These are phyloP conservation scores for Xylariaceae sp. DNA, from an alignment of 2,329 filamentous ascomycete genomes.

Conservation along the genomic window DNA sequence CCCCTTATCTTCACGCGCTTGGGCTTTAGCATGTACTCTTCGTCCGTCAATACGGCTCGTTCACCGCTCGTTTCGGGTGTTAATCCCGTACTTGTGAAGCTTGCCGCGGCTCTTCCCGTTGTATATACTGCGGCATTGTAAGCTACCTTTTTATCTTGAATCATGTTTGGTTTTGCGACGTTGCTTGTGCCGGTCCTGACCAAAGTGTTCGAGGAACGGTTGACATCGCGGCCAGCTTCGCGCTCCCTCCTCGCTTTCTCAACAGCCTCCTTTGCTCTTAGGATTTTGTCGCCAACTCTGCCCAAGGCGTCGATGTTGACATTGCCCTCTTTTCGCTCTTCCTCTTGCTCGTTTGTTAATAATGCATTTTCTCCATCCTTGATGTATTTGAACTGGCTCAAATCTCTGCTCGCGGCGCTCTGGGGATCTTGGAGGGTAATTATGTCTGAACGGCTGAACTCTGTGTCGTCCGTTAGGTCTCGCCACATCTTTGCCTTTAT, in stretches of 20 bases:
- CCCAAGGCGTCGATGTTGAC: constrained; percentile 81
- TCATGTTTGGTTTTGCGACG: constrained; percentile 40
- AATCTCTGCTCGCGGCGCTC: constrained; percentile 75
- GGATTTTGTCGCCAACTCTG: constrained; percentile 72
- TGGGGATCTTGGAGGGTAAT: constrained; percentile 96
- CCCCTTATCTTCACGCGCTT: constrained; percentile 85
- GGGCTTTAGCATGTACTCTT: constrained; percentile 94
- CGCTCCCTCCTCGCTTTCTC: constrained; percentile 79
- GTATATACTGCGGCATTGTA: constrained; percentile 90
- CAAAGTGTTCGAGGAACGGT: constrained; percentile 47
- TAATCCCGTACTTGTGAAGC: constrained; percentile 90
- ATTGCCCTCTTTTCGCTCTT: constrained; percentile 59
- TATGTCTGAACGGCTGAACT: constrained; percentile 85
- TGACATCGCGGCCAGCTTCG: constrained; percentile 54
- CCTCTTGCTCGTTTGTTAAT: constrained; percentile 65
- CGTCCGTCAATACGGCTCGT: constrained; percentile 79
- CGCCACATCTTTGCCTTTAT: constrained; percentile 96
- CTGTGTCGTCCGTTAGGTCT: constrained; percentile 80
- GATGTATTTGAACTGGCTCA: constrained; percentile 84
- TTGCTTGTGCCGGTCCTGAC: constrained; percentile 34
- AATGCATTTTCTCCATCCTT: constrained; percentile 72
- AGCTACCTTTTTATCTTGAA: constrained; percentile 57
- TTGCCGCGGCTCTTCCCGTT: constrained; percentile 84
- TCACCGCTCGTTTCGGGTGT: constrained; percentile 88
- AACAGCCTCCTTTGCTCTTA: constrained; percentile 90